phyloP scores from a whole-genome alignment of 1,284 basidiomycete genomes.

The Cryptococcus sp. region DNA sequence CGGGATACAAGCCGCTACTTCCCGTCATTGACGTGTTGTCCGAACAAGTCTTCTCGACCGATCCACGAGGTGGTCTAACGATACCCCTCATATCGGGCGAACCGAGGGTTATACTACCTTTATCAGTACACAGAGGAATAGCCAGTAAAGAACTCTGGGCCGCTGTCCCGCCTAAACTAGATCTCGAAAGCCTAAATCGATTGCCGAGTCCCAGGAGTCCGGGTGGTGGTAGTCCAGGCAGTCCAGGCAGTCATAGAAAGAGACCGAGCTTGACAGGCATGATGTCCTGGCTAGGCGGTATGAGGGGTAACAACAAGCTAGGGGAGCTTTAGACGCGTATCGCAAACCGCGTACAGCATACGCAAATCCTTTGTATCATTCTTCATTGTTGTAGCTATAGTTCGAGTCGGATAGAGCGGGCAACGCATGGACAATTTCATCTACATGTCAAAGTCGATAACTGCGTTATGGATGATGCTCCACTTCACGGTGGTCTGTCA shows the following conservation, averaged over 20 bases:
- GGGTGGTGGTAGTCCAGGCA: conserved; percentile 1
- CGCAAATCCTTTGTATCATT: neutral
- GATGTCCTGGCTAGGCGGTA: conserved; percentile 20
- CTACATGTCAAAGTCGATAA: neutral
- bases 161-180: neutral
- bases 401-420: neutral
- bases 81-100: conserved; percentile 41
- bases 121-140: conserved; percentile 23
- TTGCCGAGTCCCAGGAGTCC: conserved; percentile 1
- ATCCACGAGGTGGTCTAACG: conserved; percentile 54
- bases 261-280: conserved; percentile 20
- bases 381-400: neutral
- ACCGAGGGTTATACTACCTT: conserved; percentile 45
- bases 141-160: conserved; percentile 14
- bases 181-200: conserved; percentile 1
- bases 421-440: too few species aligned
- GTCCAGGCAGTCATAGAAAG: conserved; percentile 14
- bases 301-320: neutral
- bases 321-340: neutral
- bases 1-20: conserved; percentile 57
- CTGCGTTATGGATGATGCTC: too few species aligned
- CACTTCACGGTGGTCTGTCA: too few species aligned
- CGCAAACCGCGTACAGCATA: too few species aligned
- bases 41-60: conserved; percentile 58
- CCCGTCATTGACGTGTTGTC: conserved; percentile 65